Conservation (phyloP, 208 protist genomes). For the Porcisia hertigi region DNA sequence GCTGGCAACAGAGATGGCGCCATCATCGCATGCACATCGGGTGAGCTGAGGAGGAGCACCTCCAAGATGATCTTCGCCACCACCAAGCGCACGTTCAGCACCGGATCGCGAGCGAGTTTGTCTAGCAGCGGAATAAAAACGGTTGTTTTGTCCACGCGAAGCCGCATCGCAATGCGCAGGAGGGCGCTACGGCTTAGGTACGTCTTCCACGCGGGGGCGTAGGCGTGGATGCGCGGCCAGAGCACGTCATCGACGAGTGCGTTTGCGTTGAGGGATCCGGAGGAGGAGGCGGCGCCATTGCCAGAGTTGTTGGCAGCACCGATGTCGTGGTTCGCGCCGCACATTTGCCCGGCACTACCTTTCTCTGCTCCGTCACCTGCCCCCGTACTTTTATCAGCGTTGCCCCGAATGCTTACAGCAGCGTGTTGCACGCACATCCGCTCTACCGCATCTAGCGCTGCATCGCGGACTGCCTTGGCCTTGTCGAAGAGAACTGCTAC, state of each 20-base stretch:
- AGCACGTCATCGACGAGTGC: conserved; percentile 71
- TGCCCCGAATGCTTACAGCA: conserved; percentile 9
- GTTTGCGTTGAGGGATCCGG: conserved; percentile 9
- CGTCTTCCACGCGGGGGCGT: conserved; percentile 59
- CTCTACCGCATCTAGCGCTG: conserved; percentile 55
- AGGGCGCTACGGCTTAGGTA: conserved; percentile 77
- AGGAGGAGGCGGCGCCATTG: neutral
- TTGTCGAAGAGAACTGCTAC: conserved; percentile 83
- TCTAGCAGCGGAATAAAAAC: conserved; percentile 76
- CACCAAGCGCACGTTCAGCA: conserved; percentile 80
- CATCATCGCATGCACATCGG: conserved; percentile 5
- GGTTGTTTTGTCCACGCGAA: conserved; percentile 69
- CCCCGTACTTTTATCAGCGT: neutral
- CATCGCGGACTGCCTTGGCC: conserved; percentile 71
- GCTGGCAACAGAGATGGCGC: neutral
- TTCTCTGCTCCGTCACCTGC: neutral
- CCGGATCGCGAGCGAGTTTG: conserved; percentile 62
- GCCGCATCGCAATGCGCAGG: conserved; percentile 62
- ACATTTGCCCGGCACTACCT: neutral
- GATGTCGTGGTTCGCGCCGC: neutral
- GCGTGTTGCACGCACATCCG: conserved; percentile 40
- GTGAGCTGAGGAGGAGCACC: conserved; percentile 42
- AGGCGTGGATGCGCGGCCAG: conserved; percentile 69
- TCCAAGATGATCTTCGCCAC: conserved; percentile 71
- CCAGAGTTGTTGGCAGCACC: neutral